Evolutionary conservation across 371 early-diverging fungal genomes (phyloP), one percentile per base, ranked within the genome.

Genomic region (Mucor circinelloides): DNA sequence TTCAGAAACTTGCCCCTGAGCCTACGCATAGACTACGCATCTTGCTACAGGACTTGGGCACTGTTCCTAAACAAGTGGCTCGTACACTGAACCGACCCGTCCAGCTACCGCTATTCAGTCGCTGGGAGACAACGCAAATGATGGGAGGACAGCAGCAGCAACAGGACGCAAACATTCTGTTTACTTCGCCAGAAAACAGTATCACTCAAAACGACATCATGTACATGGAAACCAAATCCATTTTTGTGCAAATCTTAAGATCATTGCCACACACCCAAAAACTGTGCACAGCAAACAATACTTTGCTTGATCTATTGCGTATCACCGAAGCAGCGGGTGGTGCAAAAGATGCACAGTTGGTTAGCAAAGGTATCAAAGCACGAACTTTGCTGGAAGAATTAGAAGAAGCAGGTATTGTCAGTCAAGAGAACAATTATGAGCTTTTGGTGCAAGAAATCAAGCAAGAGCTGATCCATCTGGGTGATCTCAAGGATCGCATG

Each of bases 221-320:
- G 75, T 97, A 95, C 71, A 94, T 96, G 89, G 97, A 97, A 75
- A 92, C 97, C 27, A 97, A 97, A 72, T 91, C 97, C 1, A 88
- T 95, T 10, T 90, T 94, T 76, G 96, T 97, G 5, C 97, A 97
- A 73, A 82, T 97, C 28, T 87, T 97, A 28, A 95, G 98, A 70
- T 88, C 91, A 10, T 80, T 92, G 64, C 91, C 93, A 40, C 89
- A 89, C 42, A 25, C 50, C 1, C 30, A 31, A 32, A 56, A 56
- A 31, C 17, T 56, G 10, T 32, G 19, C 13, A 32, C 56, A 31
- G 30, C 32, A 9, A 52, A 52, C 17, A n/a, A 27, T 17, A 5
- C 74, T 34, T 71, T 82, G 10, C 72, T 79, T 6, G 86, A 91
- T 67, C 81, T 97, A 32, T 74, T 83, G 59, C 86, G 89, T 66